Base-by-base conservation (phyloP, 495 filamentous ascomycete genomes). In the Tetracladium setigerum region DNA sequence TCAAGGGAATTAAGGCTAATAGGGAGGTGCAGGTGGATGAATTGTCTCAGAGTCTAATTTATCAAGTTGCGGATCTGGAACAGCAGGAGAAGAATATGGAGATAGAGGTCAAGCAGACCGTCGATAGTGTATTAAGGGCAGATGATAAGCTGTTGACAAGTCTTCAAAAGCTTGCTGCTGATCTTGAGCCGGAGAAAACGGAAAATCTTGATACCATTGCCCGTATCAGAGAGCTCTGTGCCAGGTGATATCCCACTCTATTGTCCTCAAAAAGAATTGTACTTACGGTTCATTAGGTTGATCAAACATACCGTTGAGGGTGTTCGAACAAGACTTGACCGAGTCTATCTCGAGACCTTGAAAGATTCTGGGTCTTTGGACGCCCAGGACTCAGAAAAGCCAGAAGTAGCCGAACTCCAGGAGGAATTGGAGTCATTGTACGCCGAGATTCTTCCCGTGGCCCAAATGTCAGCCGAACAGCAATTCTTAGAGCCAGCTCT, bases 371-470 rank as follows among this genome's bases (percentile, higher is more conserved):
- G 7, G 11, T 9, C n/a, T 37, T 5, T 14, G 15, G 41, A 54
- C 13, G 42, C 19, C 14, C 32, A 47, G 16, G 43, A 54, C 17
- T 27, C 13, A 16, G 48, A 55, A 14, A 32, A 22, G 18, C 44
- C 53, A 33, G 52, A 49, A 40, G 49, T 31, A 49, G 53, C 34
- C 45, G 62, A 47, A 49, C 46, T 82, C 17, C 69, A 79, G 54
- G 70, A 74, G 34, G 80, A 84, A 45, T 56, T 83, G 4, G 78
- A 80, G 31, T 78, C 79, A 12, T 58, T 84, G 3, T 81, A 80
- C 47, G 70, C 77, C 0, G 80, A 84, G 49, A 78, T 84, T 50
- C 68, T 78, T 11, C 70, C 78, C 2, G 66, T 84, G 30, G 74
- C 79, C 2, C 75, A 82, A 49, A 78, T 84, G 69, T 74, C 76